Base-by-base conservation (phyloP, 805 yeast genomes). In the Candida adriatica region DNA sequence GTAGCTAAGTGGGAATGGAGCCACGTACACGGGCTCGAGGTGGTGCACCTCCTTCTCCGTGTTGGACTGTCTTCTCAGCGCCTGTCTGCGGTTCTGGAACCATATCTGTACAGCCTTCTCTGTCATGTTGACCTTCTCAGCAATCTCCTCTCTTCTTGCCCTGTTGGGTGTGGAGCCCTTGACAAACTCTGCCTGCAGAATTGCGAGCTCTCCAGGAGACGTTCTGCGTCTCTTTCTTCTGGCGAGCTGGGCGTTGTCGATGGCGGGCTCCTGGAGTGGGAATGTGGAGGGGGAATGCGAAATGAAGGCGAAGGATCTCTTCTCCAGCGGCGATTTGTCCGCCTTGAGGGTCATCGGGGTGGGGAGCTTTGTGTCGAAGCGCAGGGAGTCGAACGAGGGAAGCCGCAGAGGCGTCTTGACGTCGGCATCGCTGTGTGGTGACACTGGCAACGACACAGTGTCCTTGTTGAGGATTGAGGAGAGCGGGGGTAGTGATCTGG, bases 81-180 rank as follows among this genome's bases (percentile, higher is more conserved):
- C 70, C 59, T 90, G 96, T 57, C 98, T 74, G 57, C 78, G 83
- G 59, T 92, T 92, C 61, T 92, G 98, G 62, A 92, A 92, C 98
- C 98, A 92, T 41, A 90, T 86, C 62, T 92, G 98, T 21, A 92
- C 95, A 2, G 96, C 95, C 56, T 88, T 86, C 57, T 88, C 96
- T n/a, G 90, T 75, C 97, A 92, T 92, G 45, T 77, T 78, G 24
- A 92, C 94, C 42, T 66, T 73, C 18, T 62, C 57, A 5, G 97
- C 95, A 43, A 92, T 83, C 42, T 79, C 82, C 26, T 73, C 66
- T 45, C 97, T 74, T 51, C 80, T 69, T 27, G 68, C 60, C 54
- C 79, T 80, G 52, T 81, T 79, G 27, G 98, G 98, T 30, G 94
- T 85, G 26, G 76, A 65, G 38, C 94, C 87, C 29, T 62, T 52